Evolutionary conservation across 257 asterid genomes (phyloP).

Genomic region (Craterostigma plantagineum): DNA sequence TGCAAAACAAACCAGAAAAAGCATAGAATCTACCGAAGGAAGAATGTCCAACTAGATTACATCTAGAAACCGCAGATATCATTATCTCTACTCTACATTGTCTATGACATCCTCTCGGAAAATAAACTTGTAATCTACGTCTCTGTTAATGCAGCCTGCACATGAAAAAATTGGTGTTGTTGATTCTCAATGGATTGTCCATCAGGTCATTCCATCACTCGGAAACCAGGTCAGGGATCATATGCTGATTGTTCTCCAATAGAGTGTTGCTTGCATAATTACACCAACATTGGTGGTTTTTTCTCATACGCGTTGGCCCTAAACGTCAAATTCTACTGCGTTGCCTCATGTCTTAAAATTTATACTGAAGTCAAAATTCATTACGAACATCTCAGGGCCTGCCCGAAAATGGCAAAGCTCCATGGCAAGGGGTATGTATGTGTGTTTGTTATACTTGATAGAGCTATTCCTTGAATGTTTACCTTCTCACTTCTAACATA

Average conservation of each 20-base stretch:
- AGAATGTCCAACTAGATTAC: no score
- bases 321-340: no score
- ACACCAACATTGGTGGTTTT: not conserved
- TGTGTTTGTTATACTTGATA: not conserved
- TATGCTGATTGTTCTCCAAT: not conserved
- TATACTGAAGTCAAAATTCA: not conserved
- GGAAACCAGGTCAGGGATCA: slow-evolving; percentile 71
- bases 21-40: no score
- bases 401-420: not conserved
- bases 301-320: not conserved
- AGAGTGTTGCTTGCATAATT: not conserved
- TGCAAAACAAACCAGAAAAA: no score
- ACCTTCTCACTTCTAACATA: not conserved
- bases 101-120: not conserved
- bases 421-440: slow-evolving; percentile 6
- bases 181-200: slow-evolving; percentile 98
- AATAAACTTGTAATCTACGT: slow-evolving; percentile 10
- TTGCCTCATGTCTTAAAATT: no score
- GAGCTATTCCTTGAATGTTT: not conserved
- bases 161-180: slow-evolving; percentile 98
- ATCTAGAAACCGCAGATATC: no score
- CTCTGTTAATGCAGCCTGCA: slow-evolving; percentile 57
- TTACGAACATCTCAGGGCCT: not conserved
- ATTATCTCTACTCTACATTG: not conserved
- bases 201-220: slow-evolving; percentile 96